A percentile compares a stretch with the other conserved stretches of the same genome.
phyloP scores from a whole-genome alignment of 805 yeast genomes.

The Monosporozyma siamensis region DNA sequence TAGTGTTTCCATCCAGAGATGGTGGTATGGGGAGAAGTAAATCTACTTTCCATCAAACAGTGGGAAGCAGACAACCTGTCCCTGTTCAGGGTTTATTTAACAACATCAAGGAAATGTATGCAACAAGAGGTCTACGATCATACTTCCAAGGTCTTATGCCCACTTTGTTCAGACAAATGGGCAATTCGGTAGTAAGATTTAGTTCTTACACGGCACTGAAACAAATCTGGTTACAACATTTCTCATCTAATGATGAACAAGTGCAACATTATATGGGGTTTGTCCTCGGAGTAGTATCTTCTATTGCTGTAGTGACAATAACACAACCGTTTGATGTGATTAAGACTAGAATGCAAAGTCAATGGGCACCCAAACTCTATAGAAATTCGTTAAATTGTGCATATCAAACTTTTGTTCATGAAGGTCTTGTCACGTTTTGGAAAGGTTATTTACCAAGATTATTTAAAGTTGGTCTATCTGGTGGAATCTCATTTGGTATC shows the following conservation, averaged over 20 bases:
- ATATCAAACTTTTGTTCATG: slow-evolving; percentile 40
- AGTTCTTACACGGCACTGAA: slow-evolving; percentile 72
- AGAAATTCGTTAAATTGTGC: slow-evolving; percentile 53
- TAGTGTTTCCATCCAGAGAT: no score
- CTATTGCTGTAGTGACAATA: slow-evolving; percentile 60
- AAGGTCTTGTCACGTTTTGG: slow-evolving; percentile 40
- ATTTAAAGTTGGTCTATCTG: slow-evolving; percentile 59
- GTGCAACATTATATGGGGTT: slow-evolving; percentile 6
- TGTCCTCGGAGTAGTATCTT: slow-evolving; percentile 50
- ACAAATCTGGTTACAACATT: slow-evolving; percentile 32
- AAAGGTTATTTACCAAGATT: slow-evolving; percentile 58
- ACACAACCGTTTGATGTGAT: slow-evolving; percentile 88
- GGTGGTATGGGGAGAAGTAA: neutral
- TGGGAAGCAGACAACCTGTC: slow-evolving; percentile 48
- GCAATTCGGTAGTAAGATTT: slow-evolving; percentile 74
- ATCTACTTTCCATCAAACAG: slow-evolving; percentile 8
- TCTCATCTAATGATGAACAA: neutral
- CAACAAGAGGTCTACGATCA: slow-evolving; percentile 63
- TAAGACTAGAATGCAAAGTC: slow-evolving; percentile 79
- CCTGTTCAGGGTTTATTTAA: slow-evolving; percentile 40
- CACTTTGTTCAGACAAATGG: slow-evolving; percentile 72
- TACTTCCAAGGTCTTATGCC: slow-evolving; percentile 76
- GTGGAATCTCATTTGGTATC: slow-evolving; percentile 57
- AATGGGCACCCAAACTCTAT: slow-evolving; percentile 49
- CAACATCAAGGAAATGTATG: slow-evolving; percentile 57